These are phyloP conservation scores for Rhamnella rubrinervis DNA, from an alignment of 331 rosid species.

Conservation along the genomic window DNA sequence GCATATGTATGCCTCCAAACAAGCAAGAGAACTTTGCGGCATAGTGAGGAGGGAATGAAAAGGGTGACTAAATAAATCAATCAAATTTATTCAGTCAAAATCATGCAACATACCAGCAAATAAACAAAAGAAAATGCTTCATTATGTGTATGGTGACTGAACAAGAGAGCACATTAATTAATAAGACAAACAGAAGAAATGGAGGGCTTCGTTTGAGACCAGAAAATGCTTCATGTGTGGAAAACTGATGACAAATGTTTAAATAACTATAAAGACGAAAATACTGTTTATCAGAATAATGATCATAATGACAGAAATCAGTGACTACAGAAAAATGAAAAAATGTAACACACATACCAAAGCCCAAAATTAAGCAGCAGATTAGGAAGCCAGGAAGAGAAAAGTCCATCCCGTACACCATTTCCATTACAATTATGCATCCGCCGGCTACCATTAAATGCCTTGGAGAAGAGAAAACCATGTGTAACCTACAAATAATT, in stretches of 20 bases:
- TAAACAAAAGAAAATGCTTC: too few relatives aligned
- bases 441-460: conserved; percentile 90
- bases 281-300: background rate
- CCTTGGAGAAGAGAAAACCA: conserved; percentile 97
- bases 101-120: too few relatives aligned
- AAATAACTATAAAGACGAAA: background rate
- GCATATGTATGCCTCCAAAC: background rate
- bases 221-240: conserved; percentile 21
- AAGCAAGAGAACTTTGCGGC: background rate
- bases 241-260: background rate
- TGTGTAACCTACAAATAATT: conserved; percentile 69
- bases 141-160: too few relatives aligned
- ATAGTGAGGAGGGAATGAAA: background rate
- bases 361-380: conserved; percentile 87
- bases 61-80: background rate
- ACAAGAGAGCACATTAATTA: background rate
- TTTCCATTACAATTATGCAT: conserved; percentile 81
- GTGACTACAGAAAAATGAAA: background rate
- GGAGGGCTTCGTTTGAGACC: background rate
- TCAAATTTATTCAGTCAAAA: too few relatives aligned
- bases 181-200: background rate
- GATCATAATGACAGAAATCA: background rate
- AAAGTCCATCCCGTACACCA: conserved; percentile 79
- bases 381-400: conserved; percentile 71
- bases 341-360: conserved; percentile 59